Percentiles rank a stretch among this genome's conserved stretches.
phyloP scores from a whole-genome alignment of 768 basidiomycete genomes.

The Boletales sp. region DNA sequence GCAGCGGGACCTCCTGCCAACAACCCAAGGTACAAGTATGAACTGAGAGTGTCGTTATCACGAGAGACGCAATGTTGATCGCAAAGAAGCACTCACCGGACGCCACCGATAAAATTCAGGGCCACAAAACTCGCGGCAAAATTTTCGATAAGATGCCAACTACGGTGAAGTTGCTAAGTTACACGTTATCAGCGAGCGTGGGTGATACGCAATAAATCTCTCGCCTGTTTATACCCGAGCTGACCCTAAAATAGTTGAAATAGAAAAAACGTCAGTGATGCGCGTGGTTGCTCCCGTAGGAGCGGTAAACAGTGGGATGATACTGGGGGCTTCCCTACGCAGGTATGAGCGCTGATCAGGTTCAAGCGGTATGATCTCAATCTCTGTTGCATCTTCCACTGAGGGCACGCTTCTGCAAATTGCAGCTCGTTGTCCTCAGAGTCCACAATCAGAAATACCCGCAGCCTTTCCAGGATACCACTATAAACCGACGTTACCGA shows the following conservation, averaged over 20 bases:
- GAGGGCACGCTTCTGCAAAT: constrained; percentile 10
- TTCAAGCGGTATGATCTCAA: constrained; percentile 99
- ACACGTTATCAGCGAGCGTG: background rate
- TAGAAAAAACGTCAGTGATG: constrained; percentile 46
- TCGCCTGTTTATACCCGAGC: constrained; percentile 79
- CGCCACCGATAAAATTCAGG: constrained; percentile 88
- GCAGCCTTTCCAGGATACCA: constrained; percentile 79
- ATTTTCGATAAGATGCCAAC: constrained; percentile 79
- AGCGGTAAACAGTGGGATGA: constrained; percentile 43
- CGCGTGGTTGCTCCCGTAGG: constrained; percentile 35
- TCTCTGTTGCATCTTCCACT: constrained; percentile 43
- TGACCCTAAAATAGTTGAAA: constrained; percentile 45
- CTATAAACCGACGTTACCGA: constrained; percentile 73
- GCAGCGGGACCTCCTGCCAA: constrained; percentile 86
- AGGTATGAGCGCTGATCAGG: constrained; percentile 97
- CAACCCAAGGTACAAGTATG: constrained; percentile 76
- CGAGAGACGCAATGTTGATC: constrained; percentile 3
- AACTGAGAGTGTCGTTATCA: constrained; percentile 38
- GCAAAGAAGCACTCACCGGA: constrained; percentile 47
- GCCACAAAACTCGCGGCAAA: constrained; percentile 87
- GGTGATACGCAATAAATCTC: background rate
- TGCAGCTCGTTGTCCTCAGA: constrained; percentile 10
- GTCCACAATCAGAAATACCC: constrained; percentile 69
- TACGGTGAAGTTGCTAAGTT: constrained; percentile 76
- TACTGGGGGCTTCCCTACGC: constrained; percentile 94